Base-by-base conservation (phyloP, 2,329 filamentous ascomycete genomes). In the Colletotrichum gigasporum region DNA sequence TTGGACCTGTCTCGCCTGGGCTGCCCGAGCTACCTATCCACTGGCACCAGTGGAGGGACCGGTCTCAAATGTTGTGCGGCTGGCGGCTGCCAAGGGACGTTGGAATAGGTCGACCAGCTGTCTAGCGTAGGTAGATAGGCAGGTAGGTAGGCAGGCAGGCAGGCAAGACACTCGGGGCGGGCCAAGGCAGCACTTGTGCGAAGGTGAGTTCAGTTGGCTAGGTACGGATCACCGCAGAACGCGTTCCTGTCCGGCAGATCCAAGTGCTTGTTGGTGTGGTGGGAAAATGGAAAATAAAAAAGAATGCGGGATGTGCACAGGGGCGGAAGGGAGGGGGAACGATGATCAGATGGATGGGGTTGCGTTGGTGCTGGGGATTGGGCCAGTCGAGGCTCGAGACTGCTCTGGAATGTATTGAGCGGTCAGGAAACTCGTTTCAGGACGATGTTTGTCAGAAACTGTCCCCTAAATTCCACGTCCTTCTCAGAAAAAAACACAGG, bases 281-380 rank as follows among this genome's bases (percentile, higher is more conserved):
- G 20, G 18, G 14, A 44, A 26, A 45, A 32, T n/a, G 16, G 5
- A 45, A 56, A 45, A 26, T 10, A 16, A 28, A 54, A 26, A 61
- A 50, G 48, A 42, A 61, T 64, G 56, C 41, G 61, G 56, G 61
- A 64, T 64, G 61, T 64, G 56, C 61, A 37, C 61, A 64, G 61
- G 61, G 56, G 57, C 37, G 18, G 34, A 26, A 44, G 30, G 55
- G 55, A 52, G 53, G 26, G 28, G 37, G 24, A 39, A 28, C 37
- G 57, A 50, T 61, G 56, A 61, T 64, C 61, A 48, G 61, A 60
- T 48, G 56, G 56, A 64, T 61, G 44, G 56, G 56, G 56, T 64
- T 61, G 48, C 56, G 41, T 28, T 54, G 42, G 34, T 48, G 48
- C 22, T 44, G 48, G 56, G 56, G 28, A 61, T 59, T 53, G 37